These are phyloP conservation scores for Atalantia buxifolia DNA, from an alignment of 345 rosid genomes.

Conservation along the genomic window DNA sequence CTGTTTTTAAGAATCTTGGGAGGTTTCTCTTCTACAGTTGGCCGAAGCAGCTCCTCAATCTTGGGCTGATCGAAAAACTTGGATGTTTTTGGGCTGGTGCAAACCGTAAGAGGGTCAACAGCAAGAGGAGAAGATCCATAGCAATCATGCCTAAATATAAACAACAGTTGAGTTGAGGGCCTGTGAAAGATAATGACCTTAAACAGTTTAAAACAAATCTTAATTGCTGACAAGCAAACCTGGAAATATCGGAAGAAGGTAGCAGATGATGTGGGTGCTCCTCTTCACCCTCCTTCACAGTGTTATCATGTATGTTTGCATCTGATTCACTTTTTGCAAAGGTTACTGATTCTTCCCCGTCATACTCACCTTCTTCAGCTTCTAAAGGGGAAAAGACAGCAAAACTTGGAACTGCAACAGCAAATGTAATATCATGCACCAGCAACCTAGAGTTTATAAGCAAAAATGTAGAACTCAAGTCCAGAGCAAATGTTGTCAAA, in stretches of 20 bases:
- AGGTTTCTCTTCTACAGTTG: conserved; percentile 31
- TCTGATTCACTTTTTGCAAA: conserved; percentile 21
- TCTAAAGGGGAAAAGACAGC: conserved; percentile 10
- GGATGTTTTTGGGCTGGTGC: conserved; percentile 15
- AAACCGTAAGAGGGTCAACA: conserved; percentile 8
- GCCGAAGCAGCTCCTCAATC: conserved; percentile 21
- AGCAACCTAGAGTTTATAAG: background rate
- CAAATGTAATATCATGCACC: background rate
- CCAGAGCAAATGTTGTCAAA: background rate
- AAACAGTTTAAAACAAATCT: background rate
- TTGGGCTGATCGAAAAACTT: conserved; percentile 15
- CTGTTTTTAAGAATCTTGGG: conserved; percentile 14
- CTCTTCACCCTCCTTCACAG: conserved; percentile 12
- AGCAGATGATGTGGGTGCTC: conserved; percentile 26
- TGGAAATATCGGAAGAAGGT: conserved; percentile 21
- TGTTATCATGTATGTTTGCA: background rate
- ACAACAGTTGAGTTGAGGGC: conserved; percentile 12
- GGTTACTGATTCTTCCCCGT: conserved; percentile 22
- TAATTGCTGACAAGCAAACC: conserved; percentile 21
- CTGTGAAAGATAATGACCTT: conserved; percentile 2
- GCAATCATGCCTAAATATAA: conserved; percentile 15
- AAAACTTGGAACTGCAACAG: background rate
- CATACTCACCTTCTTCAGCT: conserved; percentile 26
- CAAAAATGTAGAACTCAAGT: background rate
- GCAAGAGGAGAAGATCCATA: conserved; percentile 16